A percentile compares a stretch with the other conserved stretches of the same genome.
These are phyloP conservation scores for Syncephalastrum racemosum DNA, from an alignment of 371 early-diverging fungal species.

Conservation along the genomic window DNA sequence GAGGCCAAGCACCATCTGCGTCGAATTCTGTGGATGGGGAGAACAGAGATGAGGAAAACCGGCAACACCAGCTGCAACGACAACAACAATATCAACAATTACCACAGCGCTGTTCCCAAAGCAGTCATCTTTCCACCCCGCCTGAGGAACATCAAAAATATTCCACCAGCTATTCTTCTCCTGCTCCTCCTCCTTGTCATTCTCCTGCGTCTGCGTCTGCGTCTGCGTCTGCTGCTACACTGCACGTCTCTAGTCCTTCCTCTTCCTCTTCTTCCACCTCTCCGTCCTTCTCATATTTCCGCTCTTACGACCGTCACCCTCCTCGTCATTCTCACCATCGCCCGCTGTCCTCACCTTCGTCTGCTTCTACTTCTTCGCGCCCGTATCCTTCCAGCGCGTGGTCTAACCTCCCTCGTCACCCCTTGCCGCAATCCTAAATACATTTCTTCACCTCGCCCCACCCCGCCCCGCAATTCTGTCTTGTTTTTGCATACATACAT, in stretches of 20 bases:
- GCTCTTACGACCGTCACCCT: neutral
- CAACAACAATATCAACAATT: slow-evolving; percentile 7
- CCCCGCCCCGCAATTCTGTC: no score
- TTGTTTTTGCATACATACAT: no score
- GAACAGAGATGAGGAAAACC: neutral
- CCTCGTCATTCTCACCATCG: slow-evolving; percentile 1
- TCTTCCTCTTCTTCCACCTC: neutral
- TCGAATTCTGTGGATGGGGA: neutral
- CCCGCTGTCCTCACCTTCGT: neutral
- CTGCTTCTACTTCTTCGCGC: neutral
- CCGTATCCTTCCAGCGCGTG: neutral
- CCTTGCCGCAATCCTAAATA: neutral
- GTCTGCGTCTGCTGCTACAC: neutral
- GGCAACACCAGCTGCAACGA: neutral
- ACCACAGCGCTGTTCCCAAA: no score
- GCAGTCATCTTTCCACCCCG: no score
- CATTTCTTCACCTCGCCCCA: neutral
- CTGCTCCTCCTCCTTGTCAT: no score
- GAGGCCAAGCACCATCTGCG: slow-evolving; percentile 2
- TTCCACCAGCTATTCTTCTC: no score
- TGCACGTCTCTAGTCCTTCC: neutral
- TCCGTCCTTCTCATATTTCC: neutral
- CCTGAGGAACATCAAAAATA: no score
- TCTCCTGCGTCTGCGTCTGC: no score
- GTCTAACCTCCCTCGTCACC: slow-evolving; percentile 2